Evolutionary conservation across 345 rosid species (phyloP).

Genomic region (Psidium friedrichsthalianum): DNA sequence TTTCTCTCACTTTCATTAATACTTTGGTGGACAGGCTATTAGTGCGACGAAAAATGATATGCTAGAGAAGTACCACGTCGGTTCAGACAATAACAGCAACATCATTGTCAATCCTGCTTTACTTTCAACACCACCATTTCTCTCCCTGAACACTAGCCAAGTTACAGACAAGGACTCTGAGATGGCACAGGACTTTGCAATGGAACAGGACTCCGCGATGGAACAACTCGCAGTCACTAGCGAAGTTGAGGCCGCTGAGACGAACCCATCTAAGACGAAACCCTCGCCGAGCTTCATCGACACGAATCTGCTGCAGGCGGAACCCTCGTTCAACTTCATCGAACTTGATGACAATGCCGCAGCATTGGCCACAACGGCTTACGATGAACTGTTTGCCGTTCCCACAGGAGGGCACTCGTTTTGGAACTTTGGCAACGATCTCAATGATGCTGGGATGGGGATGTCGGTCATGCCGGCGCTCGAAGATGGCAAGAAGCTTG

Average conservation of each 20-base stretch:
- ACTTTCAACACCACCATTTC: background rate
- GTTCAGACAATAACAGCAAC: background rate
- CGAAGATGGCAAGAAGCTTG: background rate
- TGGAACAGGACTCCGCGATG: background rate
- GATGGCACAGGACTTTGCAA: background rate
- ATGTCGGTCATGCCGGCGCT: background rate
- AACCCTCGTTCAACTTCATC: background rate
- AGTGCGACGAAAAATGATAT: background rate
- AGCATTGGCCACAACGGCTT: background rate
- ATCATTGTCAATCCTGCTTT: background rate
- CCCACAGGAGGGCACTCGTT: background rate
- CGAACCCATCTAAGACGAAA: background rate
- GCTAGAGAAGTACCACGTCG: background rate
- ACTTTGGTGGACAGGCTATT: background rate
- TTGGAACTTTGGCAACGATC: background rate
- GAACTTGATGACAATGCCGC: background rate
- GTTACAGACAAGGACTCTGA: background rate
- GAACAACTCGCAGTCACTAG: background rate
- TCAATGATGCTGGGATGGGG: background rate
- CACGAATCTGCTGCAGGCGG: background rate
- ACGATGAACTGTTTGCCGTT: background rate
- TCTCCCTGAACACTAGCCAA: background rate
- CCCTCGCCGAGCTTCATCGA: background rate
- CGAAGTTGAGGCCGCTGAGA: background rate
- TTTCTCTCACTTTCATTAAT: background rate